A percentile compares a stretch with the other conserved stretches of the same genome.
Conservation (phyloP, 1,284 basidiomycete species). For the Volvariella surrecta region DNA sequence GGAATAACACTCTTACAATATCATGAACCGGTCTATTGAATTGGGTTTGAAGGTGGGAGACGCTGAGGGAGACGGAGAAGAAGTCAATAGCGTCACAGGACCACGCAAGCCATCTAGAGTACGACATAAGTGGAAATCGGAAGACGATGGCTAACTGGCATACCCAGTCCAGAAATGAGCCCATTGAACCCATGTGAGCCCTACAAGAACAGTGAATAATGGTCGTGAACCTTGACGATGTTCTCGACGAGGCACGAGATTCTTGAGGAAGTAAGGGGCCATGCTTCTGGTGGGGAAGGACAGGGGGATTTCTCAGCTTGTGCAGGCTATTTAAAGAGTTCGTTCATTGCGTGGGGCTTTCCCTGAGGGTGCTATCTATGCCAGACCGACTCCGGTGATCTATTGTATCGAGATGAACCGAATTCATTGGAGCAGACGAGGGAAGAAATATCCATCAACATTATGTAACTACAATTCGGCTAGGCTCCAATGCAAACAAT, state of each 20-base stretch:
- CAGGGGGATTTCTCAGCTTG: no score
- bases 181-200: slow-evolving; percentile 38
- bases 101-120: slow-evolving; percentile 66
- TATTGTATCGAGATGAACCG: no score
- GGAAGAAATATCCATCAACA: no score
- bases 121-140: neutral
- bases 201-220: slow-evolving; percentile 27
- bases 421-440: no score
- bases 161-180: slow-evolving; percentile 57
- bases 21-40: slow-evolving; percentile 38
- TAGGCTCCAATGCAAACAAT: no score
- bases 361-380: no score
- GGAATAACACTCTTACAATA: slow-evolving; percentile 37
- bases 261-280: slow-evolving; percentile 40
- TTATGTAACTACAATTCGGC: no score
- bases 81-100: slow-evolving; percentile 78
- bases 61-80: slow-evolving; percentile 75
- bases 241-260: slow-evolving; percentile 35
- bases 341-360: no score
- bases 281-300: no score
- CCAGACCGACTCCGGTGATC: no score
- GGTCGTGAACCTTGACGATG: slow-evolving; percentile 21
- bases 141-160: slow-evolving; percentile 9
- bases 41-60: slow-evolving; percentile 44
- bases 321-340: no score